Base-by-base conservation (phyloP, 176 grass and related monocot species). In the Carex kokanica region DNA sequence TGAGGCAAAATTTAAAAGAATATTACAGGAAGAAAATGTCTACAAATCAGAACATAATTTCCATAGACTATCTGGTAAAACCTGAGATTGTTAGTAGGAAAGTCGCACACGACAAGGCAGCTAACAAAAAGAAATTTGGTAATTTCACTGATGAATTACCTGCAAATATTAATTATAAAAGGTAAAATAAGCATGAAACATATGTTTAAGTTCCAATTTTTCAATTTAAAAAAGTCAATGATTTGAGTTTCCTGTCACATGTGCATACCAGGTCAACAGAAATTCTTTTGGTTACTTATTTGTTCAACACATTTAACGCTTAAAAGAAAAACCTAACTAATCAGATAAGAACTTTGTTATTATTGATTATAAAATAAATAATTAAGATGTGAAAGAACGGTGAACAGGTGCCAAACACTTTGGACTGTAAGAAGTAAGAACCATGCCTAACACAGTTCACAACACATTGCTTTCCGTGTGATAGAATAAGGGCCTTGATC, bases 131-230 rank as follows among this genome's bases (percentile, higher is more conserved):
- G 40, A 62, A 45, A 27, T 74, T 71, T 80, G 88, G 85, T n/a
- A 47, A 47, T 64, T 67, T 81, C n/a, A 90, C 63, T 24, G 88
- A 47, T 49, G 88, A 90, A 66, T 64, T 61, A 65, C 88, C 88
- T 90, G 88, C 73, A 86, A 83, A 84, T 79, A 47, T 49, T 59
- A 83, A 41, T 57, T 75, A 60, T 32, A 86, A 78, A 23, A 47
- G 41, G 21, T 84, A 13, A 23, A 38, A 31, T 68, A 34, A 83
- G 13, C n/a, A 55, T 34, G 14, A 84, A 4, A 54, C 52, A 51
- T 25, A 57, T 25, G 16, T 15, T 11, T 41, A 58, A 81, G n/a
- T 15, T 74, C 14, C 27, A 40, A 31, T 70, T 47, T 10, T 43
- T 61, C 7, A 1, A 10, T 74, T 25, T 25, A 6, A 24, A 29